Conservation (phyloP, 805 yeast species). For the Cyberlindnera mycetangii region DNA sequence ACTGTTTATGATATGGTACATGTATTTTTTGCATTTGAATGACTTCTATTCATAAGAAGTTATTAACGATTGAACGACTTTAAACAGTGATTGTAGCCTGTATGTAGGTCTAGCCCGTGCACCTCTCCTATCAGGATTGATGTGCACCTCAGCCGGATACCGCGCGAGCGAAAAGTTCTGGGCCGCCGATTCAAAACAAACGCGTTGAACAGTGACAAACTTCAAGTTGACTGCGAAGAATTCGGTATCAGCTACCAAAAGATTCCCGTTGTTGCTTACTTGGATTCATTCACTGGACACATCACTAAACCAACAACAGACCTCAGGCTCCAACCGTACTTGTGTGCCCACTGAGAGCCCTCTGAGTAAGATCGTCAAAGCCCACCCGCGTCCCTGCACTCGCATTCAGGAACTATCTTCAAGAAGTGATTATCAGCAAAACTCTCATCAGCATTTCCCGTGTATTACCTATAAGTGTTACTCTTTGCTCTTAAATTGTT, state of each 20-base stretch:
- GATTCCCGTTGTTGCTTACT: too few species aligned
- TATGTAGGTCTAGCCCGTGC: neutral
- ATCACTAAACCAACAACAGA: too few species aligned
- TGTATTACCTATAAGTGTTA: too few species aligned
- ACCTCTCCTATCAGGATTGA: neutral
- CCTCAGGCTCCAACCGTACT: too few species aligned
- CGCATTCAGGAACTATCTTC: neutral
- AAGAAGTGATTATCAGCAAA: neutral
- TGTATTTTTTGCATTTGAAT: neutral
- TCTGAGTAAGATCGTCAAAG: too few species aligned
- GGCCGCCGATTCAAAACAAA: neutral
- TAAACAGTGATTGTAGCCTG: neutral
- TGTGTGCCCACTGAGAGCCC: too few species aligned
- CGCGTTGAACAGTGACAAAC: too few species aligned
- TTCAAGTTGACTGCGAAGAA: too few species aligned
- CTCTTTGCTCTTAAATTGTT: neutral
- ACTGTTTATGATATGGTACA: too few species aligned
- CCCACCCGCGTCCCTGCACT: neutral
- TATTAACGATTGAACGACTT: neutral
- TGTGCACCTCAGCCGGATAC: neutral
- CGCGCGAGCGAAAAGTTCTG: neutral
- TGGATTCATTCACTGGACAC: too few species aligned
- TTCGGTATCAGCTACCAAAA: too few species aligned
- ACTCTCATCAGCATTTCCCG: neutral
- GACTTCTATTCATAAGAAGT: neutral